Conservation (phyloP, 805 yeast genomes). For the Candida silvicultrix region DNA sequence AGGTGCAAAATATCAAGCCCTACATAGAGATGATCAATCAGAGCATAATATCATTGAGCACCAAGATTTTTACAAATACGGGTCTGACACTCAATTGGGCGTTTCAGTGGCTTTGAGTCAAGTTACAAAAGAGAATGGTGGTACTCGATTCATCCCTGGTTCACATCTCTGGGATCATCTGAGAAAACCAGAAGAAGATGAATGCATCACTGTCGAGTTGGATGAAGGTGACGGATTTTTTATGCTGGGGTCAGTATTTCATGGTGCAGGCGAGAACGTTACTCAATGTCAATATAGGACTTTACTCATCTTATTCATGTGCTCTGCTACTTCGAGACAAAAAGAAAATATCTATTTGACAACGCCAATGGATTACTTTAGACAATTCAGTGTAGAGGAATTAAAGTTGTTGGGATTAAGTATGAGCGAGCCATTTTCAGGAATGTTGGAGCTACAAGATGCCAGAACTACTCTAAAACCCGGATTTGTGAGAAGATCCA, state of each 20-base stretch:
- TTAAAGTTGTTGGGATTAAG: slow-evolving; percentile 3
- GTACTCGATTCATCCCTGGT: slow-evolving; percentile 27
- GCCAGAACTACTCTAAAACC: slow-evolving; percentile 2
- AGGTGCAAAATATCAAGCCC: slow-evolving; percentile 19
- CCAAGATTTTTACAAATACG: slow-evolving; percentile 13
- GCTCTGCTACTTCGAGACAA: slow-evolving; percentile 22
- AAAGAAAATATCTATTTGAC: slow-evolving; percentile 24
- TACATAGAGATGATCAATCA: slow-evolving; percentile 21
- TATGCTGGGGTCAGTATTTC: slow-evolving; percentile 25
- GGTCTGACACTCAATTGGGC: slow-evolving; percentile 20
- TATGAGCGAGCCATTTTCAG: slow-evolving; percentile 7
- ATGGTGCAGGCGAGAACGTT: slow-evolving; percentile 26
- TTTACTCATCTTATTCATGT: slow-evolving; percentile 23
- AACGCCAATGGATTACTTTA: slow-evolving; percentile 21
- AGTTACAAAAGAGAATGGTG: slow-evolving; percentile 22
- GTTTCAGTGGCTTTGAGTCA: slow-evolving; percentile 15
- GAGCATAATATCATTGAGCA: slow-evolving; percentile 18
- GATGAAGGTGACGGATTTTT: slow-evolving; percentile 26
- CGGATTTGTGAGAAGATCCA: not conserved
- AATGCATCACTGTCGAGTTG: slow-evolving; percentile 21
- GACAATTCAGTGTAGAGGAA: slow-evolving; percentile 3
- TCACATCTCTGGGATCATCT: slow-evolving; percentile 28
- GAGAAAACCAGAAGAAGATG: slow-evolving; percentile 17
- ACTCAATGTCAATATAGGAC: slow-evolving; percentile 22
- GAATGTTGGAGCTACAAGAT: slow-evolving; percentile 6